phyloP scores from a whole-genome alignment of 805 yeast species.

The Saturnispora silvae region DNA sequence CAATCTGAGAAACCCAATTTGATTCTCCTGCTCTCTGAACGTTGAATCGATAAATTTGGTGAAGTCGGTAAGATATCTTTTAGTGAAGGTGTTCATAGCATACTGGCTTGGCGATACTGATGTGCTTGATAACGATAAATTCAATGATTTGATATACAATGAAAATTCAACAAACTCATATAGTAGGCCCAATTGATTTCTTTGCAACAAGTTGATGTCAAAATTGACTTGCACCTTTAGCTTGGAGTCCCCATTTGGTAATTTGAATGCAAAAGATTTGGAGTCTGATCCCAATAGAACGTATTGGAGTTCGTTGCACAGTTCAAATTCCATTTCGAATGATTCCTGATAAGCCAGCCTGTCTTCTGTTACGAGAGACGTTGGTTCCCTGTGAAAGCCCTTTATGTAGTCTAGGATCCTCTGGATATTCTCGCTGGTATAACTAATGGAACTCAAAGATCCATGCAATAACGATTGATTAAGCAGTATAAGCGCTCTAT shows the following conservation, averaged over 20 bases:
- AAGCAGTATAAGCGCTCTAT: no score
- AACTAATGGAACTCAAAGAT: no score
- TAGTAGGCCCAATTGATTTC: constrained; percentile 7
- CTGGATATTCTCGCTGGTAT: neutral
- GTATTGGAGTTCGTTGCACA: constrained; percentile 4
- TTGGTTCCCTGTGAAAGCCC: neutral
- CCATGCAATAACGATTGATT: no score
- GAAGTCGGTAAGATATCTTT: neutral
- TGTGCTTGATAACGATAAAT: neutral
- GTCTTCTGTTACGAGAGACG: no score
- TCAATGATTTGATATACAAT: constrained; percentile 6
- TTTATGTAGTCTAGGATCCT: neutral
- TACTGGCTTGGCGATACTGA: neutral
- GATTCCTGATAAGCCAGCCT: constrained; percentile 1
- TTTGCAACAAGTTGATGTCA: constrained; percentile 2
- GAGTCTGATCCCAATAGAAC: constrained; percentile 9
- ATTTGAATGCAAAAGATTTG: constrained; percentile 3
- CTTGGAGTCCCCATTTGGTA: neutral
- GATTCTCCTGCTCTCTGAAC: neutral
- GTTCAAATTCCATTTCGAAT: constrained; percentile 1
- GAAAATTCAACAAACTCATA: constrained; percentile 10
- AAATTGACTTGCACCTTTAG: constrained; percentile 1
- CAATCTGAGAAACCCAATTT: constrained; percentile 4
- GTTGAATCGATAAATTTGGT: neutral
- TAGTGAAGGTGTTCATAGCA: neutral